Percentiles rank a stretch among this genome's conserved stretches.
These are phyloP conservation scores for Pneumocystis jirovecii DNA, from an alignment of 1,139 yeast genomes.

Conservation along the genomic window DNA sequence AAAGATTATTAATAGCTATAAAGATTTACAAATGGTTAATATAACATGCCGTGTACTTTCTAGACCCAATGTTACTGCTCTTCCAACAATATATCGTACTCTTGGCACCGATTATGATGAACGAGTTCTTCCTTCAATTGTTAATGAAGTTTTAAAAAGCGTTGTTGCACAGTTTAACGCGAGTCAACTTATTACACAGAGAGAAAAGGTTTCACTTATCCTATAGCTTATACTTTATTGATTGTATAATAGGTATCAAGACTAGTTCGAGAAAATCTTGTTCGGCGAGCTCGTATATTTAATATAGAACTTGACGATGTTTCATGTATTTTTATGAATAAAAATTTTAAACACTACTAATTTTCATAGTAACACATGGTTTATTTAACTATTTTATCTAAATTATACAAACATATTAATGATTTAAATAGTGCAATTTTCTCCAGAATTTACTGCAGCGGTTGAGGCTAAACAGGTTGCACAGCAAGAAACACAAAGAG, in stretches of 20 bases:
- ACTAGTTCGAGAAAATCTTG: constrained; percentile 75
- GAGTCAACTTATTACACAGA: constrained; percentile 90
- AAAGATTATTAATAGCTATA: neutral
- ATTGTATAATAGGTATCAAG: constrained; percentile 31
- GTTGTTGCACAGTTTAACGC: constrained; percentile 98
- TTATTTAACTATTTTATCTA: neutral
- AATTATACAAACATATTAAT: neutral
- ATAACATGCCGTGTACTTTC: constrained; percentile 94
- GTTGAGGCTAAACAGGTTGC: constrained; percentile 99
- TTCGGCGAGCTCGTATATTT: constrained; percentile 83
- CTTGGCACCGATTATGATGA: constrained; percentile 91
- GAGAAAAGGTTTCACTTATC: constrained; percentile 57
- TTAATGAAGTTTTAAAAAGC: constrained; percentile 87
- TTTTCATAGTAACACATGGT: constrained; percentile 2
- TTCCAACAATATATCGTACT: constrained; percentile 80
- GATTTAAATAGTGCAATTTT: constrained; percentile 70
- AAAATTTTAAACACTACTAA: neutral
- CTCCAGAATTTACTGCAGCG: constrained; percentile 94
- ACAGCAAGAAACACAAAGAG: constrained; percentile 97
- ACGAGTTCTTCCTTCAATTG: constrained; percentile 89
- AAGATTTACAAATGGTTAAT: constrained; percentile 87
- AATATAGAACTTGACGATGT: constrained; percentile 85
- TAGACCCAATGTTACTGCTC: constrained; percentile 63
- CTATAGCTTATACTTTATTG: neutral
- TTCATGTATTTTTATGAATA: constrained; percentile 28